Conservation (phyloP, 768 basidiomycete genomes). For the Stropharia rugosoannulata region DNA sequence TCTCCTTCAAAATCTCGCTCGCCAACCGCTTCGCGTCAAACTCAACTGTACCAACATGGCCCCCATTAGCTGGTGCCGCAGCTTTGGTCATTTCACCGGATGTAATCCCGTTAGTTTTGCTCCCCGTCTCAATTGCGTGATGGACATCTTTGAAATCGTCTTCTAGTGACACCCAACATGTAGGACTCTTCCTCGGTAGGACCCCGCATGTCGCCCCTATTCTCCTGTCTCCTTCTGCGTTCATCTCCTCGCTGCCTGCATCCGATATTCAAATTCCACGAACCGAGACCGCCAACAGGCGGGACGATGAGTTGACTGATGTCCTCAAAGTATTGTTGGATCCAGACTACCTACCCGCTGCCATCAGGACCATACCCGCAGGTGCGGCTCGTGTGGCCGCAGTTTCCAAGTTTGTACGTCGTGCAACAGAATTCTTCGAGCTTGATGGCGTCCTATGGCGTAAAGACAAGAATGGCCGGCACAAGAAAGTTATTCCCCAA, state of each 20-base stretch:
- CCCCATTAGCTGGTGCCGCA: neutral
- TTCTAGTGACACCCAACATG: slow-evolving; percentile 52
- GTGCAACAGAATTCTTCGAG: slow-evolving; percentile 15
- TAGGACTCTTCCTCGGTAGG: slow-evolving; percentile 66
- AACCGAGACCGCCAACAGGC: too few relatives aligned
- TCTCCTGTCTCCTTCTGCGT: too few relatives aligned
- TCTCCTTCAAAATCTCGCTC: slow-evolving; percentile 61
- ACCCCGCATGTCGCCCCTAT: too few relatives aligned
- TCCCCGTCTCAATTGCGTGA: neutral
- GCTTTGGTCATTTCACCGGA: neutral
- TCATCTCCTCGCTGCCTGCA: too few relatives aligned
- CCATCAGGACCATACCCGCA: too few relatives aligned
- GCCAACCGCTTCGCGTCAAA: slow-evolving; percentile 68
- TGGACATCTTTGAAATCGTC: neutral
- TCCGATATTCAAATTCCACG: too few relatives aligned
- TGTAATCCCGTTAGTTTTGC: neutral
- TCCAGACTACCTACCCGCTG: too few relatives aligned
- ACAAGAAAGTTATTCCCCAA: slow-evolving; percentile 17
- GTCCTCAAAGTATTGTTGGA: too few relatives aligned
- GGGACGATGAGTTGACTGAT: too few relatives aligned
- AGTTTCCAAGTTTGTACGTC: too few relatives aligned
- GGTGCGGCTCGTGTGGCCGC: too few relatives aligned
- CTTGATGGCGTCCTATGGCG: slow-evolving; percentile 13
- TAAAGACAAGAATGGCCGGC: slow-evolving; percentile 8
- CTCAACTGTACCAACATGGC: slow-evolving; percentile 32